These are phyloP conservation scores for Hymenoscyphus repandus DNA, from an alignment of 2,329 filamentous ascomycete species.

Conservation along the genomic window DNA sequence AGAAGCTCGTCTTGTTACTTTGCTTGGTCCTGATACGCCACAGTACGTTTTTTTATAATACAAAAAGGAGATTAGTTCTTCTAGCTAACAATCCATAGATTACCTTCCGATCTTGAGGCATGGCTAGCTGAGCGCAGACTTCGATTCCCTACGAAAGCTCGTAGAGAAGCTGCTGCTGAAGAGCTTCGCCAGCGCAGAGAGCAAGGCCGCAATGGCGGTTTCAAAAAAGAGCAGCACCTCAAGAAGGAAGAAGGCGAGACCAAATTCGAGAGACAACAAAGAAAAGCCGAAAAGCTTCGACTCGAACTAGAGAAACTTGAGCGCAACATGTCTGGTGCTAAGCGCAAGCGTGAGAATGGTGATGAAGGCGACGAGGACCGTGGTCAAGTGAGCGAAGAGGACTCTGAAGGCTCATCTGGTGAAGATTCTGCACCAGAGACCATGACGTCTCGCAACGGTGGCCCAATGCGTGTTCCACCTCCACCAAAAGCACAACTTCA, in stretches of 20 bases:
- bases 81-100: slow-evolving; percentile 33
- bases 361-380: slow-evolving; percentile 61
- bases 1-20: slow-evolving; percentile 34
- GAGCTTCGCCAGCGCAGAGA: slow-evolving; percentile 34
- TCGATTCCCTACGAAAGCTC: slow-evolving; percentile 73
- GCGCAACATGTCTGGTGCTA: slow-evolving; percentile 49
- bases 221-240: slow-evolving; percentile 28
- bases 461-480: slow-evolving; percentile 34
- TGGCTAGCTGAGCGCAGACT: slow-evolving; percentile 79
- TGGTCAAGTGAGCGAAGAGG: slow-evolving; percentile 28
- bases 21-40: slow-evolving; percentile 32
- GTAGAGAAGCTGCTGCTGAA: slow-evolving; percentile 58
- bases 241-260: slow-evolving; percentile 47
- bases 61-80: slow-evolving; percentile 27
- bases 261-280: slow-evolving; percentile 49
- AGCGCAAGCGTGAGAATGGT: slow-evolving; percentile 62
- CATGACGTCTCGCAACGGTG: slow-evolving; percentile 42
- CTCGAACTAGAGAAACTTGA: slow-evolving; percentile 66
- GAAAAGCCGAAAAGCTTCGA: slow-evolving; percentile 56
- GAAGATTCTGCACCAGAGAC: slow-evolving; percentile 56
- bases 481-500: slow-evolving; percentile 54
- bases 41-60: slow-evolving; percentile 30
- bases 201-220: slow-evolving; percentile 25
- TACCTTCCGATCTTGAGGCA: slow-evolving; percentile 62
- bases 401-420: slow-evolving; percentile 27